These are phyloP conservation scores for sorghum (Sorghum bicolor) DNA, from an alignment of 176 grass and related monocot species.

Conservation along the genomic window Sorghum_bicolor_NCBIv3 NC_012872.2:57046501-57047000, in stretches of 20 bases:
- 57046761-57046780: constrained; percentile 21
- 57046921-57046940: constrained; percentile 3
- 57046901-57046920: background rate
- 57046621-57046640: background rate
- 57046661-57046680: constrained; percentile 89
- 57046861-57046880: constrained; percentile 80
- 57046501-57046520: constrained; percentile 96
- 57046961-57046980: background rate
- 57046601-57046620: constrained; percentile 22
- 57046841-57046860: constrained; percentile 84
- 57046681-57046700: constrained; percentile 88
- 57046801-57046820: constrained; percentile 62
- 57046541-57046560: constrained; percentile 90
- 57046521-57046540: constrained; percentile 99
- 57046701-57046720: constrained; percentile 90
- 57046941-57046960: background rate
- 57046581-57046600: background rate
- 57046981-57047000: constrained; percentile 8
- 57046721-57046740: constrained; percentile 75
- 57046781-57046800: constrained; percentile 33
- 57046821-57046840: constrained; percentile 82
- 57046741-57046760: constrained; percentile 18
- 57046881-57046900: constrained; percentile 35
- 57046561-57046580: constrained; percentile 79
- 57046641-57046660: constrained; percentile 37